Percentiles rank a stretch among this genome's conserved stretches.
Conservation (phyloP, 148 eudicot genomes). For the Camellia lanceoleosa region DNA sequence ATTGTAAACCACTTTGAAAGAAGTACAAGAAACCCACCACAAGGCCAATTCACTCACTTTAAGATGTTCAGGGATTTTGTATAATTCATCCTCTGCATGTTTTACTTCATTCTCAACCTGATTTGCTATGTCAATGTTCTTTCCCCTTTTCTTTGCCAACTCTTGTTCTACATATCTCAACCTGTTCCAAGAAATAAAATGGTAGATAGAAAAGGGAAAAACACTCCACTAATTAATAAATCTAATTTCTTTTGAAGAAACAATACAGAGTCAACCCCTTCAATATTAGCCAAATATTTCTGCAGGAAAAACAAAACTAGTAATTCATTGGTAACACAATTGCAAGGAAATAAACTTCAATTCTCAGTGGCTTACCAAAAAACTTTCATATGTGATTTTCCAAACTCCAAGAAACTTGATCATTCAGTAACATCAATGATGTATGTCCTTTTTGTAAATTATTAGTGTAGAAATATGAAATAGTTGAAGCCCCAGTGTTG, state of each 20-base stretch:
- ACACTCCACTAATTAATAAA: background rate
- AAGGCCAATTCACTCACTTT: conserved; percentile 52
- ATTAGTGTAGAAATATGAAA: too few species aligned
- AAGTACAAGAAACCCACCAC: background rate
- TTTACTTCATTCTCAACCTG: conserved; percentile 64
- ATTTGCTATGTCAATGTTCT: conserved; percentile 42
- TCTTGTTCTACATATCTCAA: conserved; percentile 87
- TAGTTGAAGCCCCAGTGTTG: too few species aligned
- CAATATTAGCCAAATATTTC: background rate
- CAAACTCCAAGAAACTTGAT: too few species aligned
- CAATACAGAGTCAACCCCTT: background rate
- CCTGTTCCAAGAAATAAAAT: conserved; percentile 42
- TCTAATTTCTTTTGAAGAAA: too few species aligned
- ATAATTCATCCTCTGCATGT: conserved; percentile 86
- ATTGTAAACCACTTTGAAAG: background rate
- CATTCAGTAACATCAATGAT: too few species aligned
- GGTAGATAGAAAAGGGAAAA: background rate
- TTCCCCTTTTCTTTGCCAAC: conserved; percentile 87
- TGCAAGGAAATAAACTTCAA: too few species aligned
- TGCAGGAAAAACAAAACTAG: background rate
- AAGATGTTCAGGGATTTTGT: conserved; percentile 90
- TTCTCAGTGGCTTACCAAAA: too few species aligned
- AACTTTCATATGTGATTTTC: too few species aligned
- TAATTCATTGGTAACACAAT: background rate
- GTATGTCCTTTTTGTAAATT: too few species aligned